Percentiles rank a stretch among this genome's conserved stretches.
phyloP scores from a whole-genome alignment of 228 moss, liverwort and hornwort species.

The Sphagnum fallax region DNA sequence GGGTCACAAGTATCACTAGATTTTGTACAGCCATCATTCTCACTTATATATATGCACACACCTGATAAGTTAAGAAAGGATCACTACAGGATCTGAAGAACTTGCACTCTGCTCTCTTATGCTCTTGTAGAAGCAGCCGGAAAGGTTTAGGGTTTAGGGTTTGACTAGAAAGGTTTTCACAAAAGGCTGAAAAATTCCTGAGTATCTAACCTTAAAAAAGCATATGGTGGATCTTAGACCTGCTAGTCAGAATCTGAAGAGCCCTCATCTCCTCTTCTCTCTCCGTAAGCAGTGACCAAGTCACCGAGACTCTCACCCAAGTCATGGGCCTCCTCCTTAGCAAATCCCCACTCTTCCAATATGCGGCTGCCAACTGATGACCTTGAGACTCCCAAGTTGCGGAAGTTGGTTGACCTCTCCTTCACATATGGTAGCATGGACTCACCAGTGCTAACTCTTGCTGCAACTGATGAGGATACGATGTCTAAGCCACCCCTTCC shows the following conservation, averaged over 20 bases:
- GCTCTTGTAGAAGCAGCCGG: too few species aligned
- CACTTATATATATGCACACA: too few species aligned
- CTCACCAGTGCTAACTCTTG: conserved; percentile 61
- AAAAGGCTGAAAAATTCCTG: too few species aligned
- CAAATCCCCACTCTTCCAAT: conserved; percentile 77
- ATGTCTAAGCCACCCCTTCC: conserved; percentile 71
- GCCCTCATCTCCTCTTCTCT: conserved; percentile 19
- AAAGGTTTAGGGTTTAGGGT: too few species aligned
- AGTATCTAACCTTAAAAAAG: too few species aligned
- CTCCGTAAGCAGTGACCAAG: conserved; percentile 45
- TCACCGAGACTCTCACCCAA: conserved; percentile 51
- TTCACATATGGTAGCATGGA: conserved; percentile 55
- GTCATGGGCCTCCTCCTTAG: conserved; percentile 67
- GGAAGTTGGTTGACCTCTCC: conserved; percentile 47
- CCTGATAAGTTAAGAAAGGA: too few species aligned
- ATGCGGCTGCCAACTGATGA: conserved; percentile 49
- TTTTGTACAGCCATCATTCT: too few species aligned
- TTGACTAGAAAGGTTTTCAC: too few species aligned
- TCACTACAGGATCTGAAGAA: too few species aligned
- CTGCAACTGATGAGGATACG: conserved; percentile 45
- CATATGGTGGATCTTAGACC: too few species aligned
- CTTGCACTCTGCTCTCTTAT: too few species aligned
- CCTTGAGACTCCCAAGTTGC: conserved; percentile 55
- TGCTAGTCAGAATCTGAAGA: conserved; percentile 62
- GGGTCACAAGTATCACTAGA: too few species aligned